phyloP scores from a whole-genome alignment of 805 yeast species.

The Debaryomyces maramus region DNA sequence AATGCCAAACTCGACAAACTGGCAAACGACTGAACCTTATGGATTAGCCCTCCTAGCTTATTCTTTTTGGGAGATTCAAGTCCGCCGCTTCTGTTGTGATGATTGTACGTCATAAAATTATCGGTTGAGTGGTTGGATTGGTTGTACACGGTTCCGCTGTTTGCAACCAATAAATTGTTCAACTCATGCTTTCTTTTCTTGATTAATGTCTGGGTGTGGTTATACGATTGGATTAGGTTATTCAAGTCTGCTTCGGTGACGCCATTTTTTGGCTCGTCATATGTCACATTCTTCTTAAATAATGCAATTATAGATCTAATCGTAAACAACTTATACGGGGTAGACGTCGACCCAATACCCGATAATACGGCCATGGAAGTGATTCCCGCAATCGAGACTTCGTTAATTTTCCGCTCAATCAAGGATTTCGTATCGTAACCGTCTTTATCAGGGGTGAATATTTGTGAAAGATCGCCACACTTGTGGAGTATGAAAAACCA shows the following conservation, averaged over 20 bases:
- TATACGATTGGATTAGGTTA: constrained; percentile 36
- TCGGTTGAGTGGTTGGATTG: constrained; percentile 13
- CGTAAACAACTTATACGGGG: constrained; percentile 33
- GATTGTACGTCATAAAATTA: constrained; percentile 9
- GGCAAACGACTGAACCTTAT: constrained; percentile 44
- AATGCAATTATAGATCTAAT: constrained; percentile 8
- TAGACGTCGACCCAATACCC: constrained; percentile 53
- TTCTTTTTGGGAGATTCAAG: constrained; percentile 9
- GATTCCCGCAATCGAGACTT: constrained; percentile 49
- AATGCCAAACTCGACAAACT: constrained; percentile 19
- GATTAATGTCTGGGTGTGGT: constrained; percentile 39
- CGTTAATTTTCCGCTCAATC: constrained; percentile 45
- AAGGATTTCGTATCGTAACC: constrained; percentile 22
- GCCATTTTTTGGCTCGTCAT: constrained; percentile 1
- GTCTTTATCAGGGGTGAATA: constrained; percentile 20
- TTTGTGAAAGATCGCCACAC: constrained; percentile 32
- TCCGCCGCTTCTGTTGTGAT: constrained; percentile 2
- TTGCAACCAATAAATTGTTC: constrained; percentile 14
- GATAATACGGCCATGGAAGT: constrained; percentile 50
- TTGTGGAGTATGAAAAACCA: constrained; percentile 39
- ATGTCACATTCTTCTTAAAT: not conserved
- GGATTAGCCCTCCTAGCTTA: constrained; percentile 31
- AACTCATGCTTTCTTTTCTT: constrained; percentile 34
- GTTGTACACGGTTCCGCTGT: constrained; percentile 30
- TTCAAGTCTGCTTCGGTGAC: constrained; percentile 34